phyloP scores from a whole-genome alignment of 257 asterid species.

The Primulina huaijiensis region DNA sequence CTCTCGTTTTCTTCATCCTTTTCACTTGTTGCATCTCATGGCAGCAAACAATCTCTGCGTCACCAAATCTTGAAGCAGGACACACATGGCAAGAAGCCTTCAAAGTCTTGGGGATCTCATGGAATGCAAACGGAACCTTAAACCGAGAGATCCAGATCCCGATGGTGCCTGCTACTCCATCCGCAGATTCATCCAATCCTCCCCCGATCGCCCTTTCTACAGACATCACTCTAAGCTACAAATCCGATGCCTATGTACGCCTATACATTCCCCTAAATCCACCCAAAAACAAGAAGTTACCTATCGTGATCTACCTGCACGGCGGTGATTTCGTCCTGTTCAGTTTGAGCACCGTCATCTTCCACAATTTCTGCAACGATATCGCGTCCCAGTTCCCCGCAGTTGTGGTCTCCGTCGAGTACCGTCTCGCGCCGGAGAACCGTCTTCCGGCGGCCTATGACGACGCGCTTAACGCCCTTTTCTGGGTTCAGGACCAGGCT shows the following conservation, averaged over 20 bases:
- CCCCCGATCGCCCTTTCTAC: constrained; percentile 28
- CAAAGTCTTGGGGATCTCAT: constrained; percentile 26
- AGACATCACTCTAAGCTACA: constrained; percentile 25
- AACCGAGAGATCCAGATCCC: constrained; percentile 28
- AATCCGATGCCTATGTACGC: constrained; percentile 25
- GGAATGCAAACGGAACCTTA: constrained; percentile 35
- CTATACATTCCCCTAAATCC: constrained; percentile 30
- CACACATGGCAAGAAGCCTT: constrained; percentile 38
- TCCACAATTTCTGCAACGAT: constrained; percentile 40
- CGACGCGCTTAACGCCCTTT: constrained; percentile 35
- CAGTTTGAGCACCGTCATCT: constrained; percentile 37
- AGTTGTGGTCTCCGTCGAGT: constrained; percentile 37
- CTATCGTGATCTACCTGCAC: constrained; percentile 37
- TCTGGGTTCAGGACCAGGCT: constrained; percentile 35
- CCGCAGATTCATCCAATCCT: background rate
- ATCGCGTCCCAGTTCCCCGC: constrained; percentile 32
- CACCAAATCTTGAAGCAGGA: background rate
- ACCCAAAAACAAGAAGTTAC: constrained; percentile 23
- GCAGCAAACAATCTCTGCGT: background rate
- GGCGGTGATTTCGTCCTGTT: constrained; percentile 44
- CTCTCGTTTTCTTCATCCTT: background rate
- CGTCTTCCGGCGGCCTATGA: constrained; percentile 45
- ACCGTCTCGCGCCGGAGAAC: constrained; percentile 44
- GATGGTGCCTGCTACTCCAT: constrained; percentile 29
- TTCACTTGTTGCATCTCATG: background rate